Percentiles rank a stretch among this genome's conserved stretches.
Conservation (phyloP, 1,284 basidiomycete genomes). For the Puccinia hordei region DNA sequence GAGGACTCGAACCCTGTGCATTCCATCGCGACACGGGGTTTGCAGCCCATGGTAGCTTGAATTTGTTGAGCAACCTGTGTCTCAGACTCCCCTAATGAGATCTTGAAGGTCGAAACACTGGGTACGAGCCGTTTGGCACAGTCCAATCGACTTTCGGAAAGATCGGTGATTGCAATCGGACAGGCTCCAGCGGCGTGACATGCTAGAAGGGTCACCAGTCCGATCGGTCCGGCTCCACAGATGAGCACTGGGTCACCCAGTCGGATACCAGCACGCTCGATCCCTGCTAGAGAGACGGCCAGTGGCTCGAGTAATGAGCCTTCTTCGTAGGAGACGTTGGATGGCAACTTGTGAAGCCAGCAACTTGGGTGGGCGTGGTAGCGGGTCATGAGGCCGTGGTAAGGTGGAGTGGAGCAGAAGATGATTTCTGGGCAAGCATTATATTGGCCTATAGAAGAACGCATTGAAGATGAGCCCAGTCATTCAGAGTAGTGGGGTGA, state of each 20-base stretch:
- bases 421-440: conserved; percentile 45
- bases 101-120: conserved; percentile 61
- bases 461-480: no score
- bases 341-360: conserved; percentile 65
- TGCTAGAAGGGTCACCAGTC: conserved; percentile 64
- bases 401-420: conserved; percentile 59
- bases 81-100: conserved; percentile 56
- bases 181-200: conserved; percentile 64
- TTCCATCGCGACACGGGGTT: conserved; percentile 68
- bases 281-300: conserved; percentile 63
- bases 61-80: conserved; percentile 59
- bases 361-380: conserved; percentile 64
- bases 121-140: conserved; percentile 64
- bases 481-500: no score
- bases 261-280: conserved; percentile 62
- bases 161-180: conserved; percentile 65
- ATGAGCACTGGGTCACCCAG: conserved; percentile 63
- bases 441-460: conserved; percentile 47
- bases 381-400: conserved; percentile 58
- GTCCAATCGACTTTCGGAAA: conserved; percentile 62
- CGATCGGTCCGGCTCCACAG: conserved; percentile 64
- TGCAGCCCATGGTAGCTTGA: conserved; percentile 58
- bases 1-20: conserved; percentile 86
- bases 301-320: conserved; percentile 65
- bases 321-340: conserved; percentile 63